These are phyloP conservation scores for Fusarium brachygibbosum DNA, from an alignment of 2,329 filamentous ascomycete species.

Conservation along the genomic window DNA sequence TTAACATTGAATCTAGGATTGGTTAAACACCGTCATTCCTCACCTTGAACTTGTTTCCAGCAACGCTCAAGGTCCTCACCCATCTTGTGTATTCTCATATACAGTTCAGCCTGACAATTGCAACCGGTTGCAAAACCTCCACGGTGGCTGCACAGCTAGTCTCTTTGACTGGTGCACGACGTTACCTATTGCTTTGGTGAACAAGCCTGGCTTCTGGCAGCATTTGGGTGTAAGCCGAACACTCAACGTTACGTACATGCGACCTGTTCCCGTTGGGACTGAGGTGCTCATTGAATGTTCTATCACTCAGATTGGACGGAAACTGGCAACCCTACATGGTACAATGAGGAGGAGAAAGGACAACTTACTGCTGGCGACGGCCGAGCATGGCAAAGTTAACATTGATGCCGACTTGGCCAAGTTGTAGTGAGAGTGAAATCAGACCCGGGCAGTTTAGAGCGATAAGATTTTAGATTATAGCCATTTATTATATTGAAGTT, in stretches of 20 bases:
- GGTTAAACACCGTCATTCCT: slow-evolving; percentile 59
- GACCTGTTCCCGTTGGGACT: slow-evolving; percentile 68
- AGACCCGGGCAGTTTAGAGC: background rate
- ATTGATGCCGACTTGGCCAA: slow-evolving; percentile 61
- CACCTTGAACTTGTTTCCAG: slow-evolving; percentile 56
- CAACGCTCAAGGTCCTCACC: slow-evolving; percentile 55
- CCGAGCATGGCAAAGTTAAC: slow-evolving; percentile 76
- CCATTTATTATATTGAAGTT: no score
- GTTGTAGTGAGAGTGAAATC: background rate
- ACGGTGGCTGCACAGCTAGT: slow-evolving; percentile 74
- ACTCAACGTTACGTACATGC: slow-evolving; percentile 75
- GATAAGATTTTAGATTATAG: background rate
- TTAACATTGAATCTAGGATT: slow-evolving; percentile 55
- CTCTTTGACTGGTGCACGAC: slow-evolving; percentile 77
- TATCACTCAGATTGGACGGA: slow-evolving; percentile 69
- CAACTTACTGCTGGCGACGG: slow-evolving; percentile 67
- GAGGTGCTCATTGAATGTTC: slow-evolving; percentile 69
- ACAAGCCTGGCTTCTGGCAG: slow-evolving; percentile 71
- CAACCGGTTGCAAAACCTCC: slow-evolving; percentile 68
- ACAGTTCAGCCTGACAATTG: slow-evolving; percentile 64
- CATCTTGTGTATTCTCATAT: slow-evolving; percentile 60
- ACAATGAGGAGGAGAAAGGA: slow-evolving; percentile 67
- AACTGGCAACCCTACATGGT: slow-evolving; percentile 66
- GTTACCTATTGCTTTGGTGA: slow-evolving; percentile 67
- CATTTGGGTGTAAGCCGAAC: slow-evolving; percentile 74